Conservation (phyloP, 2,329 filamentous ascomycete genomes). For the Amphichorda felina region DNA sequence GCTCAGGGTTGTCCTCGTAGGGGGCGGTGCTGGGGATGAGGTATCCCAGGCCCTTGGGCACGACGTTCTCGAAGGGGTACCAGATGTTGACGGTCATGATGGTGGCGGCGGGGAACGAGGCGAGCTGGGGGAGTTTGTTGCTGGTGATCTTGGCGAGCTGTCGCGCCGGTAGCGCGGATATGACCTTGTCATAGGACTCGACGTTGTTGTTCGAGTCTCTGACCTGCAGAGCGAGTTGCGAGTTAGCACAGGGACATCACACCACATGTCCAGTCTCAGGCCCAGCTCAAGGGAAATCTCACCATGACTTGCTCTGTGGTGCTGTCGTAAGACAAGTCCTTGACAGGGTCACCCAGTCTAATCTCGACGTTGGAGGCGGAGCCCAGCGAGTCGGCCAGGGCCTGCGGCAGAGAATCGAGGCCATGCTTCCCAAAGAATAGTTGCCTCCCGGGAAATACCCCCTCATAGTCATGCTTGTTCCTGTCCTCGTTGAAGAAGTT, state of each 20-base stretch:
- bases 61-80: slow-evolving; percentile 54
- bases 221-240: not conserved
- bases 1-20: slow-evolving; percentile 64
- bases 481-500: not conserved
- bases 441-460: not conserved
- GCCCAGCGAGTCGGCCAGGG: slow-evolving; percentile 37
- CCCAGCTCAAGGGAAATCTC: too few relatives aligned
- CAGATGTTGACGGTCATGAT: slow-evolving; percentile 92
- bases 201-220: not conserved
- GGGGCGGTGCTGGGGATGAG: slow-evolving; percentile 69
- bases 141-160: slow-evolving; percentile 24
- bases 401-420: slow-evolving; percentile 47
- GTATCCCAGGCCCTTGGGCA: slow-evolving; percentile 73
- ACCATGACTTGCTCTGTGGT: not conserved
- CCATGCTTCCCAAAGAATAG: slow-evolving; percentile 26
- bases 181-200: slow-evolving; percentile 39
- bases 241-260: not conserved
- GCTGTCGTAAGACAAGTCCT: slow-evolving; percentile 7
- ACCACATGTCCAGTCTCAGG: too few relatives aligned
- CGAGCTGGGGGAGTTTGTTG: slow-evolving; percentile 32
- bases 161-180: slow-evolving; percentile 50
- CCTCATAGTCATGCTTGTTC: not conserved
- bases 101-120: slow-evolving; percentile 53
- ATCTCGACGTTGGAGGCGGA: slow-evolving; percentile 48
- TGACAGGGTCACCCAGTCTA: slow-evolving; percentile 34